Evolutionary conservation across 2,329 filamentous ascomycete species (phyloP), one percentile per base, ranked within the genome.

Genomic region (Neofusicoccum sp.): DNA sequence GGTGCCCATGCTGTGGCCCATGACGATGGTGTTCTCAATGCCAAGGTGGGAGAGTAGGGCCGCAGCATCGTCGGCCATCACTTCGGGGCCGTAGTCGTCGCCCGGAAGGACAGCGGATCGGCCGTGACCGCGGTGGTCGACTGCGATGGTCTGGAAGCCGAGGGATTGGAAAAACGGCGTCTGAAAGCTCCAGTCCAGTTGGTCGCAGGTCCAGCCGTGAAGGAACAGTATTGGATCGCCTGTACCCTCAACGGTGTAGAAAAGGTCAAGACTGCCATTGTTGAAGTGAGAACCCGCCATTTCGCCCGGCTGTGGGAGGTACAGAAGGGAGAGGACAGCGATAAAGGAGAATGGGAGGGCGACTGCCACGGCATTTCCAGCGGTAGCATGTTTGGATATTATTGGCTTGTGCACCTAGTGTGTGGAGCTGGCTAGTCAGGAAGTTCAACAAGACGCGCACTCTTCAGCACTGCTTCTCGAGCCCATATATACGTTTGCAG

Each of bases 191-290:
- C 63, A 69, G 61, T 68, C 66, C 33, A 65, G 58, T 8, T 61
- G 63, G 41, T 65, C 63, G 61, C 66, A 67, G 59, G 77, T 16
- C 85, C 82, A 48, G 83, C 81, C 58, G 87, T 86, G 11, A 87
- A 88, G 73, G 92, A 93, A 75, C 90, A 95, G 70, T 92, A 90
- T 72, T 90, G 88, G 45, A 88, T 89, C 62, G 84, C 89, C 64
- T 92, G 77, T 45, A 14, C 64, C 63, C n/a, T 62, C 31, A 69
- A 73, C 57, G 86, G 86, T 59, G 73, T 71, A 63, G 62, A 63
- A 62, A 62, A 68, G 63, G 33, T 62, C 20, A 12, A 34, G 12
- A 5, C 40, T 31, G 41, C 43, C 70, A 24, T 45, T 45, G 54
- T 45, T 34, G 41, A 58, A 58, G 54, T 31, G 20, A 11, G 49